These are phyloP conservation scores for Lecanicillium sp. DNA, from an alignment of 2,329 filamentous ascomycete genomes.

Conservation along the genomic window DNA sequence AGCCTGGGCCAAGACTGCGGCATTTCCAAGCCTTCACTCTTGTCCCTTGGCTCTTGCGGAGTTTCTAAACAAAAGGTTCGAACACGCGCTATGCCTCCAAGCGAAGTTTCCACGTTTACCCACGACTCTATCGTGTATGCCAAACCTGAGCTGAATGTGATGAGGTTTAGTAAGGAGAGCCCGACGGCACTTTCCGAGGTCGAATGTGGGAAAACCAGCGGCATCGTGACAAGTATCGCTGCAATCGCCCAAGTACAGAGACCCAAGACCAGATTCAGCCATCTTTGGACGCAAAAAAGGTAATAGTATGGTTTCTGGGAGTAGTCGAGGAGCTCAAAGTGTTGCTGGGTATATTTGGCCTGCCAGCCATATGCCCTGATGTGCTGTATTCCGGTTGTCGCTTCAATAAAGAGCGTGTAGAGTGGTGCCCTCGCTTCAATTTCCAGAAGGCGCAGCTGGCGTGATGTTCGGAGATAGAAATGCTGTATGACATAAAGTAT, in stretches of 20 bases:
- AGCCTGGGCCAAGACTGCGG: background rate
- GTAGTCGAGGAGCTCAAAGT: conserved; percentile 36
- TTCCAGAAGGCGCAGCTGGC: conserved; percentile 27
- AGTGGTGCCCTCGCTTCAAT: conserved; percentile 26
- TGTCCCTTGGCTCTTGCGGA: background rate
- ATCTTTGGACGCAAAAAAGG: conserved; percentile 44
- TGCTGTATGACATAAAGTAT: conserved; percentile 20
- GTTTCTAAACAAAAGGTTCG: background rate
- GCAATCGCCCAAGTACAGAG: conserved; percentile 35
- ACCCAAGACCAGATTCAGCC: conserved; percentile 41
- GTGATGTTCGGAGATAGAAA: conserved; percentile 25
- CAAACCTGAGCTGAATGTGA: conserved; percentile 13
- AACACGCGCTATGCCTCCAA: background rate
- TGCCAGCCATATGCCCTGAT: conserved; percentile 48
- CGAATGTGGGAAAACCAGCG: conserved; percentile 18
- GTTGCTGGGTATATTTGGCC: conserved; percentile 29
- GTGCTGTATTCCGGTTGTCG: conserved; percentile 33
- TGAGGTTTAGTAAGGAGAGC: conserved; percentile 12
- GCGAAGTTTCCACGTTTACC: background rate
- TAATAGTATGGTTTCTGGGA: conserved; percentile 48
- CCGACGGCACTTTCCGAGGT: conserved; percentile 8
- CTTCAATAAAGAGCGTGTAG: conserved; percentile 32
- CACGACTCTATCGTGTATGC: background rate
- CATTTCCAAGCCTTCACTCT: background rate
- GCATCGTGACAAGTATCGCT: conserved; percentile 33